phyloP scores from a whole-genome alignment of 768 basidiomycete species.

The Lentinula aciculospora region DNA sequence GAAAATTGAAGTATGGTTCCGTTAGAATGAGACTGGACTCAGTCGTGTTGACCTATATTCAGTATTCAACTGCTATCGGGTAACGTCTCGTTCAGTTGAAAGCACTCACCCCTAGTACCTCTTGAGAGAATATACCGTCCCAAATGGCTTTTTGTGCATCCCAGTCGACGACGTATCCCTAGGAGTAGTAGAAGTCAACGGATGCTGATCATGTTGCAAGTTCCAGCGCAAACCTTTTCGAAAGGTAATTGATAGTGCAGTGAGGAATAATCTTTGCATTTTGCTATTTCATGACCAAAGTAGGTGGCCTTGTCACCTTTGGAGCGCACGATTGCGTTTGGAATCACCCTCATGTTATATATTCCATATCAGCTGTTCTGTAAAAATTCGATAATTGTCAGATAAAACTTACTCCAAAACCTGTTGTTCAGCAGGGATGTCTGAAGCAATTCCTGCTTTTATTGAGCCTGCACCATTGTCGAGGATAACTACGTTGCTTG shows the following conservation, averaged over 20 bases:
- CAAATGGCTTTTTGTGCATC: conserved; percentile 92
- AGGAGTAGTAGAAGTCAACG: conserved; percentile 18
- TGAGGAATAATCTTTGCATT: conserved; percentile 75
- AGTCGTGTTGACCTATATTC: conserved; percentile 60
- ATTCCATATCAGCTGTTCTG: not conserved
- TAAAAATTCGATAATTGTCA: not conserved
- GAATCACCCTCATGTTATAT: conserved; percentile 45
- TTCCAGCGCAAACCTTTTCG: conserved; percentile 60
- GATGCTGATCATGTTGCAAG: conserved; percentile 3
- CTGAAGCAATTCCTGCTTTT: conserved; percentile 1
- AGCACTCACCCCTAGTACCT: conserved; percentile 54
- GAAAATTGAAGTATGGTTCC: conserved; percentile 92
- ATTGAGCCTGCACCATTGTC: conserved; percentile 10
- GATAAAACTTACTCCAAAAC: not conserved
- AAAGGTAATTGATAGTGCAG: conserved; percentile 82
- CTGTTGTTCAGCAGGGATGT: not conserved
- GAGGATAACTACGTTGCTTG: conserved; percentile 4
- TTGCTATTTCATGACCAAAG: conserved; percentile 78
- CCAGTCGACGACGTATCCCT: conserved; percentile 96
- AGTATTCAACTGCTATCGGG: not conserved
- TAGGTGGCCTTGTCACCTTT: conserved; percentile 80
- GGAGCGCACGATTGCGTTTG: conserved; percentile 81
- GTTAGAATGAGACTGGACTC: conserved; percentile 79
- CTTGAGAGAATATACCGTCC: conserved; percentile 82
- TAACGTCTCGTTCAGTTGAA: not conserved